Evolutionary conservation across 2,329 filamentous ascomycete genomes (phyloP).

Genomic region (Trichoderma citrinoviride): DNA sequence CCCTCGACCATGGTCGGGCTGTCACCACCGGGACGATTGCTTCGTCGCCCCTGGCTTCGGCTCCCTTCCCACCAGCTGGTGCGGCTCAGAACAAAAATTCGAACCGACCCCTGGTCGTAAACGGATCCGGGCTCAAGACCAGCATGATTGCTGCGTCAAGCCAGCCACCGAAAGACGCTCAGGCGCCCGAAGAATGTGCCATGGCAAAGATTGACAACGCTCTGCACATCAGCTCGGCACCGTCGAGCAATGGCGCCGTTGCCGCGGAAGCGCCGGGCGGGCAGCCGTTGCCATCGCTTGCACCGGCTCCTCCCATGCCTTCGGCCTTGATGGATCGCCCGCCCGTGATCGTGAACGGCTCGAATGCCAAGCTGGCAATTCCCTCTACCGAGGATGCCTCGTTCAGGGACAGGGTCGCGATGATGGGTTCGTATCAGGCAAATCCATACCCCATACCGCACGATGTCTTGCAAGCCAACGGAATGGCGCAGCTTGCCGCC

Average conservation of each 20-base stretch:
- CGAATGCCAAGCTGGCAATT: constrained; percentile 26
- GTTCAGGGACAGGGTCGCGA: constrained; percentile 43
- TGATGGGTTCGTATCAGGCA: constrained; percentile 38
- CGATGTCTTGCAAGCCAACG: constrained; percentile 34
- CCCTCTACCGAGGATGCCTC: constrained; percentile 38
- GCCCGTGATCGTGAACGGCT: constrained; percentile 40
- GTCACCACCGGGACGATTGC: constrained; percentile 41
- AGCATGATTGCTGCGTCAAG: constrained; percentile 29
- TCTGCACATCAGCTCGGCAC: constrained; percentile 29
- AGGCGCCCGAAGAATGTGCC: constrained; percentile 27
- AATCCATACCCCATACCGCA: constrained; percentile 22
- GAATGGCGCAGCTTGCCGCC: constrained; percentile 33
- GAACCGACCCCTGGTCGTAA: constrained; percentile 52
- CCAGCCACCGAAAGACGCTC: constrained; percentile 8
- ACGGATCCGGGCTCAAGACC: constrained; percentile 45
- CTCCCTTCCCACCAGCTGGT: constrained; percentile 36
- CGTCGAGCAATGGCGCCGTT: background rate
- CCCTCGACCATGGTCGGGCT: constrained; percentile 49
- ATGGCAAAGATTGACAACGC: constrained; percentile 30
- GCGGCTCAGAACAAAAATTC: constrained; percentile 34
- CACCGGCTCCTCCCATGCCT: constrained; percentile 23
- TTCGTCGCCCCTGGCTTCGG: constrained; percentile 39
- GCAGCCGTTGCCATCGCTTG: constrained; percentile 7
- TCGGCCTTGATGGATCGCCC: constrained; percentile 27
- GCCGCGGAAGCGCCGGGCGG: background rate